Evolutionary conservation across 129 eudicot genomes (phyloP), one percentile per base, ranked within the genome.

Genomic region (Flaveria trinervia): DNA sequence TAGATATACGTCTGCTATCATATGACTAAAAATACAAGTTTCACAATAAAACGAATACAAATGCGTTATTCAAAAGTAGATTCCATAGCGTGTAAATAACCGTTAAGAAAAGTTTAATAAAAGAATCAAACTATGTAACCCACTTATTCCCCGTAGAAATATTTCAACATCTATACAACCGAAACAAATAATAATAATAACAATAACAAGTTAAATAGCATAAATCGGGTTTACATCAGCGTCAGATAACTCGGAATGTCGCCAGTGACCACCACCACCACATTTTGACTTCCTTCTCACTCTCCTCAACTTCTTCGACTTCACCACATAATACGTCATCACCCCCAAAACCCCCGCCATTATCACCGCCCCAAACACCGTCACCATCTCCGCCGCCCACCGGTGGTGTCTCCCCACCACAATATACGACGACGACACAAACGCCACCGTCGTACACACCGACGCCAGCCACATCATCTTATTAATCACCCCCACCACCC

Each of bases 391-490:
- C 14, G 97, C 94, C 17, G 94, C 89, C 90, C 93, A 87, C 39
- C 70, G 41, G 57, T 88, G 45, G 62, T 83, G 86, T 33, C 82
- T 65, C 33, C 97, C 97, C 50, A 88, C 81, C 59, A 91, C 92
- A 4, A 91, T 86, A 30, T 88, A 88, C 5, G 97, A 80, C 0
- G 97, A 86, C 14, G 97, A 74, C 2, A 88, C 81, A 57, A 91
- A 91, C 23, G 97, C 97, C 65, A 88, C 94, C 5, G 89, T 68
- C 16, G 97, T 91, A 77, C 91, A 91, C 30, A 79, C 91, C 10
- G 97, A 76, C 22, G 97, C 97, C 81, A 91, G 41, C 97, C 97
- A 91, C 92, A 91, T 91, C 75, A 91, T 20, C 82, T 91, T 88
- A 62, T 88, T 91, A 54, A 91, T 86, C 89, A 91, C 94, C 85